A percentile compares a stretch with the other conserved stretches of the same genome.
These are phyloP conservation scores for barrel medic (Medicago truncatula) DNA, from an alignment of 306 rosid genomes.

Conservation along the genomic window DNA sequence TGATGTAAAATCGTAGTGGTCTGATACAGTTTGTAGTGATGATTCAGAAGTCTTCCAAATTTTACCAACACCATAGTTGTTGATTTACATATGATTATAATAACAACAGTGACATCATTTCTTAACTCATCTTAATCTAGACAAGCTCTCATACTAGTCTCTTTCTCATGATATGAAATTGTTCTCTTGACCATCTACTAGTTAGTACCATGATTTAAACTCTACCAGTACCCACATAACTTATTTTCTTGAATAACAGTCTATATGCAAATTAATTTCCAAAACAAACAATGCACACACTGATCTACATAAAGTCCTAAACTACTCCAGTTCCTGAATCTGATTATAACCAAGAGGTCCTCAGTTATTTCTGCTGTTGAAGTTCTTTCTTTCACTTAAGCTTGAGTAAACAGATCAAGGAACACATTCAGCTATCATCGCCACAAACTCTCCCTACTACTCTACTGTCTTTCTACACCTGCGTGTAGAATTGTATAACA, in stretches of 20 bases:
- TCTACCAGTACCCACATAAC: neutral
- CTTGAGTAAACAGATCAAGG: neutral
- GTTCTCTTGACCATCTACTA: slow-evolving; percentile 7
- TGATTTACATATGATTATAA: neutral
- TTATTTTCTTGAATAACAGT: slow-evolving; percentile 8
- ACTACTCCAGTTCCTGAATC: slow-evolving; percentile 39
- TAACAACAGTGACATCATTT: slow-evolving; percentile 13
- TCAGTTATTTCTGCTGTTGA: slow-evolving; percentile 25
- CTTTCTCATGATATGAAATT: neutral
- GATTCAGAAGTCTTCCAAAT: neutral
- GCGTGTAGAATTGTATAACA: slow-evolving; percentile 46
- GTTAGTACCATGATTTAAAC: slow-evolving; percentile 10
- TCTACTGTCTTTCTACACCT: slow-evolving; percentile 41
- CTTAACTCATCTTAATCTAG: slow-evolving; percentile 4
- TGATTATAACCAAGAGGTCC: slow-evolving; percentile 2
- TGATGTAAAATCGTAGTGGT: neutral
- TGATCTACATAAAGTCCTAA: slow-evolving; percentile 28
- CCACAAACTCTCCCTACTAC: slow-evolving; percentile 18
- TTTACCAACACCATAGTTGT: neutral
- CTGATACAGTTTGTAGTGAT: neutral
- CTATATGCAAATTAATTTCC: slow-evolving; percentile 46
- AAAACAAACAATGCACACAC: slow-evolving; percentile 34
- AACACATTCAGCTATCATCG: slow-evolving; percentile 10
- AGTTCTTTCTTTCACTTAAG: slow-evolving; percentile 28
- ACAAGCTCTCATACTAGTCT: neutral